phyloP scores from a whole-genome alignment of 768 basidiomycete genomes.

The Termitomyces sp. region DNA sequence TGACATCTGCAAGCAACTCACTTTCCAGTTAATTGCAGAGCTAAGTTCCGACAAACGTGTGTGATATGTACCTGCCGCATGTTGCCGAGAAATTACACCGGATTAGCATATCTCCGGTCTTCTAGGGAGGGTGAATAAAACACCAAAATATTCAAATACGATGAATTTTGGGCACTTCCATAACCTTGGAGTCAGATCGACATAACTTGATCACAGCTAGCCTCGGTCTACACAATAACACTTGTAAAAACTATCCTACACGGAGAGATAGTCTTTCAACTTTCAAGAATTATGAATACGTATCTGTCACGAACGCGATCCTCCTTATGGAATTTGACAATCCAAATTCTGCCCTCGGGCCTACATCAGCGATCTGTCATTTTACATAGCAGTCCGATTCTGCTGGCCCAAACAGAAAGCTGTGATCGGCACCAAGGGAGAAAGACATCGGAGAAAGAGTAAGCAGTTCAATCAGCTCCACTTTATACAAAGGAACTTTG shows the following conservation, averaged over 20 bases:
- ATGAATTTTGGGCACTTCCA: neutral
- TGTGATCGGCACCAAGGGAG: neutral
- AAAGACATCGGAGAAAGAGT: neutral
- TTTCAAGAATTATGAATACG: neutral
- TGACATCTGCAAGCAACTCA: neutral
- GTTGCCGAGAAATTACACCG: neutral
- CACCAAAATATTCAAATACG: neutral
- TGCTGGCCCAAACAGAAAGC: neutral
- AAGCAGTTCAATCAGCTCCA: neutral
- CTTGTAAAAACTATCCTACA: neutral
- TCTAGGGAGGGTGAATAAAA: neutral
- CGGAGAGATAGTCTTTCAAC: neutral
- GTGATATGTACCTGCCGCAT: neutral
- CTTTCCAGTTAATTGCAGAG: neutral
- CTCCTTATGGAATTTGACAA: neutral
- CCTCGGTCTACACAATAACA: neutral
- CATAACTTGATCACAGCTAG: too few species aligned
- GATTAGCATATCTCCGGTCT: neutral
- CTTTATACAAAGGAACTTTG: neutral
- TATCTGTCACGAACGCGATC: neutral
- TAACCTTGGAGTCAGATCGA: neutral
- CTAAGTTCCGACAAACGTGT: neutral
- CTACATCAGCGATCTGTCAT: neutral
- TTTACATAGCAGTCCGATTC: neutral
- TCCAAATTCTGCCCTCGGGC: neutral